Evolutionary conservation across 129 eudicot genomes (phyloP), one percentile per base, ranked within the genome.

Genomic region (Flaveria sonorensis): DNA sequence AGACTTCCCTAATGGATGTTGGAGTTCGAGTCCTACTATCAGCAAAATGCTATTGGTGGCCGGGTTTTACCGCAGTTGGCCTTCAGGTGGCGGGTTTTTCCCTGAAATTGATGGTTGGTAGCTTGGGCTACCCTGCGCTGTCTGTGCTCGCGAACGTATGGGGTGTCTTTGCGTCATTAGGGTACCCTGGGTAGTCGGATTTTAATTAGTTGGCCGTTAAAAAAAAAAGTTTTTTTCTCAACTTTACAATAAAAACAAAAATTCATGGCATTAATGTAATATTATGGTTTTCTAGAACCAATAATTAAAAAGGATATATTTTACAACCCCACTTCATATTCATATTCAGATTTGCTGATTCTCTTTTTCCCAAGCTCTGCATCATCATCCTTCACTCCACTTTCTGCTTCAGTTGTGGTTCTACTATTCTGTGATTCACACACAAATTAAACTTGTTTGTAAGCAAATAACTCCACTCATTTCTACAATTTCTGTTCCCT

Each of bases 391-490:
- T 56, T 68, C 60, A 24, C 76, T 69, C 60, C 57, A 23, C 75
- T 68, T 55, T 42, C 75, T 39, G 19, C 69, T 55, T 77, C 57
- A 68, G 24, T 76, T 50, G 65, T 14, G 48, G 7, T 42, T 77
- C 40, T 36, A 36, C 40, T 36, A 36, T 36, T 36, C 40, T 6
- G 40, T 13, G 15, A 77, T 69, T 65, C 79, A 48, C 19, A 18
- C 72, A 72, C 80, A 48, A 50, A 64, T 76, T n/a, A 51, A 36
- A 47, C 79, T 65, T 28, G 23, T 56, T 56, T 48, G 63, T 72
- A 72, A 24, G 51, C 67, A 26, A 19, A 39, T 39, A 14, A 21
- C 23, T 63, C 63, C 50, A 48, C 42, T n/a, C 10, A 1, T 28
- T 20, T 13, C 12, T 39, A n/a, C 6, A 68, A 40, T 68, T 23